phyloP scores from a whole-genome alignment of 345 rosid genomes.

The Salix brachista region DNA sequence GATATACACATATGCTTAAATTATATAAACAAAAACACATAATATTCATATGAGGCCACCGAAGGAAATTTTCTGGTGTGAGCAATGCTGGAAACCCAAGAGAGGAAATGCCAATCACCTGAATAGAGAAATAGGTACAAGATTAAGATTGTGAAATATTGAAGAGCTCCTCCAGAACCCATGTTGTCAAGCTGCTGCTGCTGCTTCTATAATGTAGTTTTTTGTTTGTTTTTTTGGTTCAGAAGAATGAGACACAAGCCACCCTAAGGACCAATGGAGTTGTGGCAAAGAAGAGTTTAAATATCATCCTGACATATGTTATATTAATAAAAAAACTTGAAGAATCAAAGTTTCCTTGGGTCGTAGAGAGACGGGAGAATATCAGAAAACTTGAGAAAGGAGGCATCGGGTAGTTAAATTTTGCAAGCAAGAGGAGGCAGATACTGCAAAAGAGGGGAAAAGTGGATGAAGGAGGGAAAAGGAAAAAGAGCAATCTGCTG shows the following conservation, averaged over 20 bases:
- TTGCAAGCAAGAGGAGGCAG: constrained; percentile 71
- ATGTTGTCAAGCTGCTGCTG: constrained; percentile 34
- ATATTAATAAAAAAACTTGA: constrained; percentile 37
- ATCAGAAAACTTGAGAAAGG: constrained; percentile 96
- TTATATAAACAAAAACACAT: background rate
- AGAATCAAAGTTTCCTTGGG: constrained; percentile 91
- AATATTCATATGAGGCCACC: background rate
- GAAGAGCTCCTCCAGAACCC: constrained; percentile 37
- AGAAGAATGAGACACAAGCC: constrained; percentile 38
- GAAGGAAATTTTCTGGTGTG: too few relatives aligned
- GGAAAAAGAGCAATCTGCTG: constrained; percentile 22
- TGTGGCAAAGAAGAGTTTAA: constrained; percentile 49
- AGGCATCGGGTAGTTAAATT: constrained; percentile 66
- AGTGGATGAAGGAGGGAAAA: constrained; percentile 24
- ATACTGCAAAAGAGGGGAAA: constrained; percentile 41
- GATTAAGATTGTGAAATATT: constrained; percentile 40
- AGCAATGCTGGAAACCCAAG: background rate
- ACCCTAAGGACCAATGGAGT: constrained; percentile 40
- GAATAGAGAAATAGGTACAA: constrained; percentile 46
- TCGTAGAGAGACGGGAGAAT: constrained; percentile 60
- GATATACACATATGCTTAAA: background rate
- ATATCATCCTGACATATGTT: constrained; percentile 32
- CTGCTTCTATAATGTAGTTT: constrained; percentile 2
- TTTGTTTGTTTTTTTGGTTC: constrained; percentile 22
- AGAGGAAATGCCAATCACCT: constrained; percentile 47